Evolutionary conservation across 2,329 filamentous ascomycete genomes (phyloP), one percentile per base, ranked within the genome.

Genomic region (Rhinocladiella mackenziei): DNA sequence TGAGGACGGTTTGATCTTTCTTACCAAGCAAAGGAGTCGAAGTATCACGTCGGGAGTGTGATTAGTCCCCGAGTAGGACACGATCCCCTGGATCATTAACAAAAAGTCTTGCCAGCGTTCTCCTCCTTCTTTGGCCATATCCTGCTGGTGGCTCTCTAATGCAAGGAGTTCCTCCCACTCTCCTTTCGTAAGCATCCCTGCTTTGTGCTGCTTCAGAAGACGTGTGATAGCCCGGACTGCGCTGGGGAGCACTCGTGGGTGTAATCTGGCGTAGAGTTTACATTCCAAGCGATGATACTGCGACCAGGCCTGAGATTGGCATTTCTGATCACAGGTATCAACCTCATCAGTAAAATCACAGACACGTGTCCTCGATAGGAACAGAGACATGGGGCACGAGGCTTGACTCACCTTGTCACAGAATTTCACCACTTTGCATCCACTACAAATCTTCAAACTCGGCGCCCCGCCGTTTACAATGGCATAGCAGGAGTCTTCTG

Each of bases 241-340:
- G 50, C 72, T 76, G 0, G 78, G 79, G 2, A 81, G 62, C 14
- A 73, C 55, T 3, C 62, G 63, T 1, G 70, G 72, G 15, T 64
- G 59, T 3, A 76, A 59, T 6, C 61, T 60, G 31, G 66, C 65
- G 39, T 75, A 73, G 5, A 75, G 67, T 19, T 72, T 68, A 56
- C 80, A 84, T 61, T 82, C 78, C 45, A 73, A 62, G 42, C 78
- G 79, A 63, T 84, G 80, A 7, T 68, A 67, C 13, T 69, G 65
- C 39, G 71, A 74, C 80, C 80, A 84, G 18, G 78, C 72, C 55
- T 71, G 68, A 31, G 67, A 63, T 64, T 84, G 80, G 58, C 80
- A 84, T 19, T 57, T 63, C 76, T 81, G 46, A 11, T n/a, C 5
- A 23, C 4, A 14, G 3, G 9, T 5, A 5, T 5, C 7, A 7